Evolutionary conservation across 176 grass and related monocot species (phyloP).

Genomic region (Triticum turgidum): DNA sequence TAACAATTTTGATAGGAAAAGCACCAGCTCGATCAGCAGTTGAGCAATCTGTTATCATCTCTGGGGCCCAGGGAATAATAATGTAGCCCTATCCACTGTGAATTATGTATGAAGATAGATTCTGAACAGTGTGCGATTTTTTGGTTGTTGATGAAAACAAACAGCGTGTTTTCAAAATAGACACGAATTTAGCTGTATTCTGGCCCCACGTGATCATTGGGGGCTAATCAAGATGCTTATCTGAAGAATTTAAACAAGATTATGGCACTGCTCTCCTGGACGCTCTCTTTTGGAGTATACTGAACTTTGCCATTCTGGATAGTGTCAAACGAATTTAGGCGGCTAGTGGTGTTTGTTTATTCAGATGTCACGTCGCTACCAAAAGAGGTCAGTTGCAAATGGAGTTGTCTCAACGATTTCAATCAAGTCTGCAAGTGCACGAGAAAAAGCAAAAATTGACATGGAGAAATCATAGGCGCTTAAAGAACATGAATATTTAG

Average conservation of each 20-base stretch:
- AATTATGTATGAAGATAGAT: neutral
- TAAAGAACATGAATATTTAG: too few relatives aligned
- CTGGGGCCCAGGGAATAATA: neutral
- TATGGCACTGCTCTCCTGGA: neutral
- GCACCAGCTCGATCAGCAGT: neutral
- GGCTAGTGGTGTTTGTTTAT: slow-evolving; percentile 8
- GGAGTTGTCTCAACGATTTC: neutral
- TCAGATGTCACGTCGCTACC: neutral
- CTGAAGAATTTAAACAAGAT: neutral
- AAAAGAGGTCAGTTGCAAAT: neutral
- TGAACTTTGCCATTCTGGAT: neutral
- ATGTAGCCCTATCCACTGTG: neutral
- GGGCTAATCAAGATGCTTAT: neutral
- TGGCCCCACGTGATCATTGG: neutral
- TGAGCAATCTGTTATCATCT: slow-evolving; percentile 3
- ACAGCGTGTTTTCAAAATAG: neutral
- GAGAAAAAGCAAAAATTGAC: neutral
- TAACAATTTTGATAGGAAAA: neutral
- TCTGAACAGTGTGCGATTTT: neutral
- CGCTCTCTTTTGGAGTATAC: neutral
- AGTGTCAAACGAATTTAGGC: neutral
- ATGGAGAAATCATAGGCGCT: too few relatives aligned
- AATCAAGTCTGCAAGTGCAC: neutral
- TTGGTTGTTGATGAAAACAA: neutral
- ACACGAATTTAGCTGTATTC: neutral